phyloP scores from a whole-genome alignment of 257 asterid species.

The Jaltomata sinuosa region DNA sequence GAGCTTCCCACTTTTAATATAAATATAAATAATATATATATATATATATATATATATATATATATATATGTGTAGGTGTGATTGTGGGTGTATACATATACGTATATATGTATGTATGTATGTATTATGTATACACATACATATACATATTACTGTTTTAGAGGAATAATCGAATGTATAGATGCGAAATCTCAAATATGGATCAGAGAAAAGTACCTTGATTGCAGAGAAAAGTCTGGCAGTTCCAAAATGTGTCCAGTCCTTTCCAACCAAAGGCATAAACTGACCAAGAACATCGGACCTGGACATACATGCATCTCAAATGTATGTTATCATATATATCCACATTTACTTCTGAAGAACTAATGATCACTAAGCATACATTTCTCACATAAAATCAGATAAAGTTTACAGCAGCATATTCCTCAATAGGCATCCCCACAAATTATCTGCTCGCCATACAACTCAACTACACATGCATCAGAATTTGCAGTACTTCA shows the following conservation, averaged over 20 bases:
- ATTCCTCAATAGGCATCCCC: not conserved
- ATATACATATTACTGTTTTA: not conserved
- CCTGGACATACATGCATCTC: constrained; percentile 30
- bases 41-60: no score
- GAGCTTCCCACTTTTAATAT: no score
- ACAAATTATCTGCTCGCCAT: not conserved
- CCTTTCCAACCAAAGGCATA: constrained; percentile 99
- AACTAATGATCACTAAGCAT: not conserved
- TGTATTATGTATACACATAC: no score
- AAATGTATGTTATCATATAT: not conserved
- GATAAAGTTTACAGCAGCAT: not conserved
- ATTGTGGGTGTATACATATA: no score
- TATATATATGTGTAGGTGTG: no score
- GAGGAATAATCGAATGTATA: not conserved
- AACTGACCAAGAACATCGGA: constrained; percentile 99
- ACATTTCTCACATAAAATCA: not conserved
- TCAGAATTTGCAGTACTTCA: not conserved
- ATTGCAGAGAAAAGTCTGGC: constrained; percentile 96
- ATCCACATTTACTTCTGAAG: not conserved
- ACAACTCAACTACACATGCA: not conserved
- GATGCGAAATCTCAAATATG: not conserved
- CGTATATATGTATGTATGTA: not conserved
- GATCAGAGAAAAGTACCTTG: constrained; percentile 46
- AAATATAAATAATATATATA: not conserved
- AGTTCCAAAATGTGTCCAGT: constrained; percentile 97